Conservation (phyloP, 176 grass and related monocot genomes). For the Typha latifolia region DNA sequence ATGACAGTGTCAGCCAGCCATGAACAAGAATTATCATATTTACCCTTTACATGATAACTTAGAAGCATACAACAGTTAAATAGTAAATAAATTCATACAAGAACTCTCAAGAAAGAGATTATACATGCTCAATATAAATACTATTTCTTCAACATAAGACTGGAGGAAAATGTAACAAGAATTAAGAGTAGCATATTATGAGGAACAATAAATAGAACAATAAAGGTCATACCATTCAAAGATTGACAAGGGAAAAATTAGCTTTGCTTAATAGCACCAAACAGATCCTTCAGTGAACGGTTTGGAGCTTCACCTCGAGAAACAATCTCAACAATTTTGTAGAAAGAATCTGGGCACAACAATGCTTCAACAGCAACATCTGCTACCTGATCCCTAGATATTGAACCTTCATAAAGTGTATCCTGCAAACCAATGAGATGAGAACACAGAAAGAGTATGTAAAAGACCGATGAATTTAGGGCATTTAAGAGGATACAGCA, state of each 20-base stretch:
- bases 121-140: background rate
- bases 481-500: no score
- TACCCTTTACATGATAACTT: no score
- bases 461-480: background rate
- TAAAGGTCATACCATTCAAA: background rate
- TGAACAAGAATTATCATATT: no score
- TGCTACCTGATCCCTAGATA: constrained; percentile 58
- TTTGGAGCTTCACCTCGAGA: constrained; percentile 33
- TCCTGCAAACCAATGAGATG: constrained; percentile 25
- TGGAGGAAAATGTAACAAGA: background rate
- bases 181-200: background rate
- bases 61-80: no score
- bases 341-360: constrained; percentile 40
- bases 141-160: background rate
- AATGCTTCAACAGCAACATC: constrained; percentile 52
- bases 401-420: constrained; percentile 55
- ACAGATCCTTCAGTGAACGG: constrained; percentile 32
- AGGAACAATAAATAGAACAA: background rate
- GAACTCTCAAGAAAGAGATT: no score
- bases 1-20: no score
- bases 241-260: constrained; percentile 6
- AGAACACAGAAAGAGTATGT: background rate
- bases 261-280: constrained; percentile 33
- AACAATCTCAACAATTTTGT: constrained; percentile 62
- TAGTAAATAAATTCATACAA: no score